These are phyloP conservation scores for Ceratocystis harringtonii DNA, from an alignment of 2,329 filamentous ascomycete species.

Conservation along the genomic window DNA sequence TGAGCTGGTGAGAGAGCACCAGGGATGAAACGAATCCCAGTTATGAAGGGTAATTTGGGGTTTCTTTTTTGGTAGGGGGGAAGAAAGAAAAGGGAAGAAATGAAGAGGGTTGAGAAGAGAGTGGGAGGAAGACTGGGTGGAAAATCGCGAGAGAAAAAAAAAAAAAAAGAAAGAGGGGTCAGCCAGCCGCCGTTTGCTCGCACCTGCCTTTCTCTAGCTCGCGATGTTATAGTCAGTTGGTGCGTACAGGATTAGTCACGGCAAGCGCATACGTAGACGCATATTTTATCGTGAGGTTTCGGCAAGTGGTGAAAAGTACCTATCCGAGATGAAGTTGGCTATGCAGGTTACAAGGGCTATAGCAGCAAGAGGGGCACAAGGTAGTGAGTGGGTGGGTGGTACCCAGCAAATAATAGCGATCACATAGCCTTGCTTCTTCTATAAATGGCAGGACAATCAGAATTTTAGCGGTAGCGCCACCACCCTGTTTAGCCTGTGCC, in stretches of 20 bases:
- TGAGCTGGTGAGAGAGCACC: background rate
- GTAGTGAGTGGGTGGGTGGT: background rate
- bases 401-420: background rate
- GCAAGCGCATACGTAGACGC: background rate
- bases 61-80: background rate
- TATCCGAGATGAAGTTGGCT: background rate
- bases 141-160: background rate
- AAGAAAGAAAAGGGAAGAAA: slow-evolving; percentile 1
- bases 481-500: background rate
- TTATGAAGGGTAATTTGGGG: background rate
- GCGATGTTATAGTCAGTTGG: background rate
- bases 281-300: background rate
- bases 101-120: background rate
- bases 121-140: background rate
- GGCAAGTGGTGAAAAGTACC: background rate
- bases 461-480: background rate
- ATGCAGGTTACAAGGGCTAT: too few relatives aligned
- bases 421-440: background rate
- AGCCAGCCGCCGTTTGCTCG: background rate
- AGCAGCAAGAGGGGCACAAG: background rate
- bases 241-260: background rate
- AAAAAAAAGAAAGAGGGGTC: background rate
- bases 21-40: background rate
- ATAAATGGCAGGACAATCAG: background rate
- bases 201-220: background rate